A percentile compares a stretch with the other conserved stretches of the same genome.
phyloP scores from a whole-genome alignment of 1,284 basidiomycete species.

The Filobasidium uniguttulatum region DNA sequence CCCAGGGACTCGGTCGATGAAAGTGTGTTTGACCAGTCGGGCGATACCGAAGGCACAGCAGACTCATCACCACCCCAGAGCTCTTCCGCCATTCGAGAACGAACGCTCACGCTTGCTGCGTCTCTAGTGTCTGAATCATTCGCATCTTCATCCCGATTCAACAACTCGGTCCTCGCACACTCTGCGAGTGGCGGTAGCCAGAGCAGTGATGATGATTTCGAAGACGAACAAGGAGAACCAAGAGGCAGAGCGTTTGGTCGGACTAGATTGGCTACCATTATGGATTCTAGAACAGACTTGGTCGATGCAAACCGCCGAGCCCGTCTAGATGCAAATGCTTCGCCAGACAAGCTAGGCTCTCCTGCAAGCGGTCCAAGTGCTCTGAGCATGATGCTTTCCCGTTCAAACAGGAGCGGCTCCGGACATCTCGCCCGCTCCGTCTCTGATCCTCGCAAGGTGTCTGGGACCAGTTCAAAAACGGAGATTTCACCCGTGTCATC shows the following conservation, averaged over 20 bases:
- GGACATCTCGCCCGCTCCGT: too few species aligned
- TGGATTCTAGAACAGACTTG: not conserved
- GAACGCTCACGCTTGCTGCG: not conserved
- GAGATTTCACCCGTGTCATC: not conserved
- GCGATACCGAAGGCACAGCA: not conserved
- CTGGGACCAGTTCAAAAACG: not conserved
- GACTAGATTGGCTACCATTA: not conserved
- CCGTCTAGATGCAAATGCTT: conserved; percentile 14
- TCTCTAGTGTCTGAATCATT: not conserved
- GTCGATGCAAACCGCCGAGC: not conserved
- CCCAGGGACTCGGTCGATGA: too few species aligned
- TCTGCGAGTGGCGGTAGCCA: too few species aligned
- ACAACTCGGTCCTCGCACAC: not conserved
- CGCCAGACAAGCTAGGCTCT: conserved; percentile 14
- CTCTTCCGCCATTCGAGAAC: not conserved
- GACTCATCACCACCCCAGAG: not conserved
- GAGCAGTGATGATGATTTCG: not conserved
- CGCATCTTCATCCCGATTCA: too few species aligned
- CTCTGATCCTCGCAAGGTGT: not conserved
- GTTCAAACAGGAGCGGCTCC: not conserved
- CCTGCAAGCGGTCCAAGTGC: not conserved
- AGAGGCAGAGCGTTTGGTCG: not conserved
- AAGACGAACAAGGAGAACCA: not conserved
- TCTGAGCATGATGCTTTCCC: not conserved
- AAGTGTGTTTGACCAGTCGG: not conserved